Percentiles rank a stretch among this genome's conserved stretches.
Evolutionary conservation across 192 early-diverging fungal species (phyloP).

Genomic region (Backusella tuberculispora): DNA sequence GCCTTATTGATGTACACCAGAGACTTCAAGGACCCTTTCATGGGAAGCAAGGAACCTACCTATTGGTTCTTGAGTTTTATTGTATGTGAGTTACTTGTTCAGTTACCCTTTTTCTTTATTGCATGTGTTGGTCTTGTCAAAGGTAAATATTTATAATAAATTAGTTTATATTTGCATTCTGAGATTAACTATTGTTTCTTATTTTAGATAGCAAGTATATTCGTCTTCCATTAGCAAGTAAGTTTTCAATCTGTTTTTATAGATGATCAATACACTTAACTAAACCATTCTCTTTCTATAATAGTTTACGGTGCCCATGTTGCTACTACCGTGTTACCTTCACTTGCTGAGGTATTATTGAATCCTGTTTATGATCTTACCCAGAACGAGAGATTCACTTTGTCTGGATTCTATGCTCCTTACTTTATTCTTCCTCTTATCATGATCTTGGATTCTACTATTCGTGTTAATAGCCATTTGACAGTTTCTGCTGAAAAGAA

Average conservation of each 20-base stretch:
- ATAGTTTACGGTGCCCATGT: slow-evolving; percentile 76
- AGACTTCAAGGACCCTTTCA: slow-evolving; percentile 65
- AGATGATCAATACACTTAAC: background rate
- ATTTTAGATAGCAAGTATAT: background rate
- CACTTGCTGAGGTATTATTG: slow-evolving; percentile 56
- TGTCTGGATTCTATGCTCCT: slow-evolving; percentile 67
- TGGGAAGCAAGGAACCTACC: slow-evolving; percentile 45
- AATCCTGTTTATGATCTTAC: slow-evolving; percentile 49
- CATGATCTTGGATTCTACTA: slow-evolving; percentile 54
- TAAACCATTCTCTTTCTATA: slow-evolving; percentile 45
- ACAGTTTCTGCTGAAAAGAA: background rate
- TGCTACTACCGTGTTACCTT: slow-evolving; percentile 66
- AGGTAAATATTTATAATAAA: slow-evolving; percentile 31
- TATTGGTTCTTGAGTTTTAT: slow-evolving; percentile 71
- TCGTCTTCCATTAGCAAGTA: slow-evolving; percentile 24
- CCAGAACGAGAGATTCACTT: slow-evolving; percentile 41
- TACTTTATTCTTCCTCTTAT: slow-evolving; percentile 65
- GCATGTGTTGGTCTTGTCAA: slow-evolving; percentile 59
- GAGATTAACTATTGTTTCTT: background rate
- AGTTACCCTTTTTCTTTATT: slow-evolving; percentile 75
- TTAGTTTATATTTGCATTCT: background rate
- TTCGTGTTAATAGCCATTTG: background rate
- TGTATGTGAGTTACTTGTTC: slow-evolving; percentile 62
- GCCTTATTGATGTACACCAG: slow-evolving; percentile 52
- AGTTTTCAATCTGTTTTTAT: background rate